These are phyloP conservation scores for Chytriomyces hyalinus DNA, from an alignment of 192 early-diverging fungal species.

Conservation along the genomic window DNA sequence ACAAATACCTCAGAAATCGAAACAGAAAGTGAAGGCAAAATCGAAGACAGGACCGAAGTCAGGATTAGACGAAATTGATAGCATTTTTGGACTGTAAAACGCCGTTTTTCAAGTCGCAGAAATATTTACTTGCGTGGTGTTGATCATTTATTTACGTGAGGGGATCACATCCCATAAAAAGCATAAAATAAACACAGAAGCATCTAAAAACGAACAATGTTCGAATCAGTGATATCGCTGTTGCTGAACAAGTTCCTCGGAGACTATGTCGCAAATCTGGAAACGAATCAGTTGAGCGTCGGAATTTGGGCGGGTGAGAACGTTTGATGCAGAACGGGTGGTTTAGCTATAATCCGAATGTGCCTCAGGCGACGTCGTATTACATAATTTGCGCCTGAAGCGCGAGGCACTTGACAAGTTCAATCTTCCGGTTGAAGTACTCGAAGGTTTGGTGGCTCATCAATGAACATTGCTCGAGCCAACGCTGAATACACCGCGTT, in stretches of 20 bases:
- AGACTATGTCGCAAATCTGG: slow-evolving; percentile 93
- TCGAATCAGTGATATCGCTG: slow-evolving; percentile 48
- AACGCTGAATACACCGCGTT: slow-evolving; percentile 8
- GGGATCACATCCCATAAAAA: no score
- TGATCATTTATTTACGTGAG: no score
- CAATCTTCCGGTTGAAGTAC: slow-evolving; percentile 90
- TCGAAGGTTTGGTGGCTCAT: slow-evolving; percentile 64
- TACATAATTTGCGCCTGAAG: slow-evolving; percentile 88
- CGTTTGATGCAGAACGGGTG: neutral
- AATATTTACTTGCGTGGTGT: no score
- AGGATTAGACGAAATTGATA: no score
- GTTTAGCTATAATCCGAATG: neutral
- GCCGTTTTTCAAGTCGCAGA: no score
- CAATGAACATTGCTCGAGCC: neutral
- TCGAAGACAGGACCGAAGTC: no score
- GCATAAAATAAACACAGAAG: no score
- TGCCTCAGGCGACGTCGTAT: slow-evolving; percentile 85
- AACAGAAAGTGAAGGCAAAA: no score
- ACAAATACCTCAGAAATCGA: no score
- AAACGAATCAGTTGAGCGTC: slow-evolving; percentile 91
- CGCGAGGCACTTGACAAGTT: slow-evolving; percentile 92
- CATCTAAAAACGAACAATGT: slow-evolving; percentile 29
- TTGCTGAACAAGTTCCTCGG: slow-evolving; percentile 75
- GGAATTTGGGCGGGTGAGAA: slow-evolving; percentile 91
- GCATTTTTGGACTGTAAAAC: no score